A percentile compares a stretch with the other conserved stretches of the same genome.
phyloP scores from a whole-genome alignment of 371 early-diverging fungal genomes.

The Mucor lusitanicus region DNA sequence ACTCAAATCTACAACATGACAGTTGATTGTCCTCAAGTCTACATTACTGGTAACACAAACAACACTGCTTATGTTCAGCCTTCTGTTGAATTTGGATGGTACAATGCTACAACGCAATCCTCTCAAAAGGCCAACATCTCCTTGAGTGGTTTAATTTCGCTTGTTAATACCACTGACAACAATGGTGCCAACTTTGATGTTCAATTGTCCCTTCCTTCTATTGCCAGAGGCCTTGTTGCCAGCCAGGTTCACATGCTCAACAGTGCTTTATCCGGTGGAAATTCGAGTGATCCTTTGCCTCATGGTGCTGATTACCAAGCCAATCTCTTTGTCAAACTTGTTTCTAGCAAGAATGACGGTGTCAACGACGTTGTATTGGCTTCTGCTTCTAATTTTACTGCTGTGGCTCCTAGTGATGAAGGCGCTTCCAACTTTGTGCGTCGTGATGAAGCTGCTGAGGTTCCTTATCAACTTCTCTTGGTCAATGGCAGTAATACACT shows the following conservation, averaged over 20 bases:
- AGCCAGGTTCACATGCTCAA: constrained; percentile 1
- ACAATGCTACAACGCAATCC: neutral
- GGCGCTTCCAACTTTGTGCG: neutral
- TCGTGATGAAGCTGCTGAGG: neutral
- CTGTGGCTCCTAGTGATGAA: neutral
- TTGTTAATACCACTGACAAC: neutral
- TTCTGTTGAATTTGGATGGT: constrained; percentile 1
- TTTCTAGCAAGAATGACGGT: neutral
- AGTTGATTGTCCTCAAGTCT: constrained; percentile 7
- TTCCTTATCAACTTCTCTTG: neutral
- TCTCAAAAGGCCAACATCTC: neutral
- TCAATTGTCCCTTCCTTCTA: constrained; percentile 1
- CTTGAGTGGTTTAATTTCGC: constrained; percentile 8
- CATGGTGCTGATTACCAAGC: constrained; percentile 8
- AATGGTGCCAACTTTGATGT: constrained; percentile 5
- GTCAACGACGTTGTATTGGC: neutral
- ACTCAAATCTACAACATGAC: constrained; percentile 2
- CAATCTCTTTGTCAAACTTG: neutral
- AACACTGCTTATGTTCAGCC: constrained; percentile 7
- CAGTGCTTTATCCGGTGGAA: neutral
- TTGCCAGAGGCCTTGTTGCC: neutral
- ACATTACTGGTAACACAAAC: neutral
- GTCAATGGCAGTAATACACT: neutral
- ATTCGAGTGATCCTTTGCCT: constrained; percentile 5
- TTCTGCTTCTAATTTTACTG: constrained; percentile 1